Base-by-base conservation (phyloP, 2,329 filamentous ascomycete species). In the Podosphaera aphanis region DNA sequence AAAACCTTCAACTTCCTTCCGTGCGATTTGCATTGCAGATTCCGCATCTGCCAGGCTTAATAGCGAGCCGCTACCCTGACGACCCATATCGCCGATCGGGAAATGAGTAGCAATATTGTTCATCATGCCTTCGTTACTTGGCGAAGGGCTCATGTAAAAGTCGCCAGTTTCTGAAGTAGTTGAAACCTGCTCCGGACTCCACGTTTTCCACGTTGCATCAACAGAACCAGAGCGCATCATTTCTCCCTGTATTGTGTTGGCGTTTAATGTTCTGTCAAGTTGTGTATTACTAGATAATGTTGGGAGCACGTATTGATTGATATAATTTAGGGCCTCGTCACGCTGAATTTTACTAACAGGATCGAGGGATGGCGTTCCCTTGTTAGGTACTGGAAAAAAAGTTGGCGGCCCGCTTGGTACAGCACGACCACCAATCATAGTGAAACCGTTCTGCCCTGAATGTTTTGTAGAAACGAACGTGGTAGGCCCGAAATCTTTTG, bases 281-380 rank as follows among this genome's bases (percentile, higher is more conserved):
- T 61, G 59, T 7, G 56, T 52, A 43, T 57, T 59, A 11, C 54
- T 58, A 10, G 58, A 56, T 6, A 61, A 53, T 6, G 58, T 59
- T 7, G 75, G 74, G 29, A 79, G 63, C 1, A 79, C 72, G 51
- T 75, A 77, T 58, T 79, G 74, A 58, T 79, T 79, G 60, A 79
- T 77, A 59, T 77, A 79, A 57, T 69, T 71, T 36, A 79, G 68
- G 0, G 73, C 73, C 55, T 78, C 74, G 52, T 79, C 74, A 11
- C 73, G 69, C 58, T 76, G 73, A 51, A 79, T 73, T 62, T 78
- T 78, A 50, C 68, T 68, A 21, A 77, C 67, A 1, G 74, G 72
- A 52, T 79, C 74, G 48, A 69, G 66, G 5, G 64, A 63, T 42
- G 65, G 45, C 27, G 45, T 46, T 19, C 47, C 51, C 31, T 51